Base-by-base conservation (phyloP, 2,329 filamentous ascomycete species). In the Sporothrix schenckii region DNA sequence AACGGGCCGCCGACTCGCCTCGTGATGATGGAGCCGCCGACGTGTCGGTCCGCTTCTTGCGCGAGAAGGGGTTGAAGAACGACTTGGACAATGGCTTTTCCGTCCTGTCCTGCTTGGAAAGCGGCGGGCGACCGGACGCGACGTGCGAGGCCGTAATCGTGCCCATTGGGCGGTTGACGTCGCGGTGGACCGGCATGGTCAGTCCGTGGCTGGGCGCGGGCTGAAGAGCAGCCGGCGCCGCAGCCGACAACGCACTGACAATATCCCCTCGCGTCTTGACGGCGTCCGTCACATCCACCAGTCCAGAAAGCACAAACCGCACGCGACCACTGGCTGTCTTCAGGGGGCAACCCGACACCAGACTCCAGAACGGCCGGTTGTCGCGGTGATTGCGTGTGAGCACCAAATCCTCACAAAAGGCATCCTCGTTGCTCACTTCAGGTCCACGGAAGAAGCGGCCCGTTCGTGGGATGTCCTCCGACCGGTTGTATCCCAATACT, bases 251-350 rank as follows among this genome's bases (percentile, higher is more conserved):
- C 6, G 87, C 78, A 6, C 80, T 80, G 58, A 89, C 72, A 7
- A 88, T 80, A 71, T 88, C 86, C 4, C 81, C 80, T 44, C 80
- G 80, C 66, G 79, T 82, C 69, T 83, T 82, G 47, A 88, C 80
- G 0, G 82, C 83, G 2, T 85, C 84, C 0, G 86, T 87, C 16
- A 87, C 83, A 72, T 89, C 85, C 67, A 89, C 82, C 72, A 89
- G 85, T 0, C 83, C 86, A 0, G 85, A 86, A 19, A 89, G 80
- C 74, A 84, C 87, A 76, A 84, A 87, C 0, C 79, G 80, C 1
- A 85, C 76, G 9, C 81, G 81, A 3, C 86, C 86, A 0, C 79
- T 74, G 0, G 77, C 76, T 70, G 87, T 83, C 30, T 81, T 79
- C 0, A 89, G 77, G 0, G 87, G 87, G 61, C 84, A 82, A 1